These are phyloP conservation scores for Apiotrichum montevideense DNA, from an alignment of 1,284 basidiomycete genomes.

Conservation along the genomic window DNA sequence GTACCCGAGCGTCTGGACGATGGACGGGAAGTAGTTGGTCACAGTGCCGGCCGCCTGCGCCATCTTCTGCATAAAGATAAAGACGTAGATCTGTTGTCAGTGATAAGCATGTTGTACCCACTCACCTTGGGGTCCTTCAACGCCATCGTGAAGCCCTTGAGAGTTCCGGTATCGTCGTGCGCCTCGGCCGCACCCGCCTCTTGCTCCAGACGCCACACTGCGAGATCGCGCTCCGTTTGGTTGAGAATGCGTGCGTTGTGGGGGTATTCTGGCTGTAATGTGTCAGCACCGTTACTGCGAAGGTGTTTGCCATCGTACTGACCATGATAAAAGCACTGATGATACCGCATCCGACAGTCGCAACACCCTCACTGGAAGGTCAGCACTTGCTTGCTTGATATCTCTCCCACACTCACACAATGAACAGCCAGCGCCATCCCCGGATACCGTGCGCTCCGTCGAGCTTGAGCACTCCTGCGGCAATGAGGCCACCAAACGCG, in stretches of 20 bases:
- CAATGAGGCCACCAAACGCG: slow-evolving; percentile 3
- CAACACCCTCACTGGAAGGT: background rate
- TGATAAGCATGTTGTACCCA: background rate
- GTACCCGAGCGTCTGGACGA: slow-evolving; percentile 35
- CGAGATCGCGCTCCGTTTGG: slow-evolving; percentile 23
- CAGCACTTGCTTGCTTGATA: slow-evolving; percentile 13
- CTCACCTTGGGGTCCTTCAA: slow-evolving; percentile 17
- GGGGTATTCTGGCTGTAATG: slow-evolving; percentile 22
- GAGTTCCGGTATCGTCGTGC: slow-evolving; percentile 13
- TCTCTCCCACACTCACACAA: slow-evolving; percentile 1
- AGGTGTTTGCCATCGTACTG: background rate
- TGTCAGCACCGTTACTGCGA: background rate
- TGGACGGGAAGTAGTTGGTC: slow-evolving; percentile 15
- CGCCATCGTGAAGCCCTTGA: slow-evolving; percentile 16
- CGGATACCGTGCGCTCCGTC: background rate
- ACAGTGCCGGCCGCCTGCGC: background rate
- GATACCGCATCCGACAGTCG: slow-evolving; percentile 1
- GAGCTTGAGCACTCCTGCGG: slow-evolving; percentile 1
- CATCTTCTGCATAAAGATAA: background rate
- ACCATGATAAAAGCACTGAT: slow-evolving; percentile 21
- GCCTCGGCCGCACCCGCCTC: slow-evolving; percentile 22
- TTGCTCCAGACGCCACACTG: slow-evolving; percentile 23
- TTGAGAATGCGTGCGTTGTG: slow-evolving; percentile 26
- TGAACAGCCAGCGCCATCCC: slow-evolving; percentile 7
- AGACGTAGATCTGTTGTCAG: background rate